phyloP scores from a whole-genome alignment of 129 eudicot genomes.

The Escallonia rubra region DNA sequence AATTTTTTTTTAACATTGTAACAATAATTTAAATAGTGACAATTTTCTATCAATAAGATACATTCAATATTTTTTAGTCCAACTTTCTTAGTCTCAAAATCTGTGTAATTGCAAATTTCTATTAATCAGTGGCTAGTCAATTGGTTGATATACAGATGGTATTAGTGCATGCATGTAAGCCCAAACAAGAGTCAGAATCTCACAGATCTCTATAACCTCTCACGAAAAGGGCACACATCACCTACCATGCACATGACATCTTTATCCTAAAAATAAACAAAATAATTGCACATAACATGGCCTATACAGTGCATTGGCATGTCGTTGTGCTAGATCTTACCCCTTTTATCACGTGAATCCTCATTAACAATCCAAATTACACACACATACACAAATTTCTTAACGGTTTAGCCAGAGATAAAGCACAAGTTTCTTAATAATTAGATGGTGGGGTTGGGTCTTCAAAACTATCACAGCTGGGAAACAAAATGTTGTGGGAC shows the following conservation, averaged over 20 bases:
- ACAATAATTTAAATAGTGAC: too few relatives aligned
- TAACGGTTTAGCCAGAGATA: too few relatives aligned
- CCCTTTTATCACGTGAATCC: conserved; percentile 6
- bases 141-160: too few relatives aligned
- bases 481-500: too few relatives aligned
- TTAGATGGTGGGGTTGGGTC: background rate
- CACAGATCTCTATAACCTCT: background rate
- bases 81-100: too few relatives aligned
- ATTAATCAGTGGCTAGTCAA: too few relatives aligned
- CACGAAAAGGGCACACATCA: background rate
- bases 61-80: too few relatives aligned
- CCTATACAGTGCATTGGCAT: conserved; percentile 5
- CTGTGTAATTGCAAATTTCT: background rate
- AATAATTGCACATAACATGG: background rate
- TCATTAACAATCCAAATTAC: background rate
- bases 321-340: conserved; percentile 10
- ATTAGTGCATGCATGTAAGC: background rate
- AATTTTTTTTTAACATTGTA: too few relatives aligned
- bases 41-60: too few relatives aligned
- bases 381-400: background rate
- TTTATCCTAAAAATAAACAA: background rate
- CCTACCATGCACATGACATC: conserved; percentile 4
- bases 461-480: too few relatives aligned
- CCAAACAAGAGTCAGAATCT: conserved; percentile 4
- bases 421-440: background rate